Conservation (phyloP, 148 eudicot species). For the Amaranthus hypochondriacus region DNA sequence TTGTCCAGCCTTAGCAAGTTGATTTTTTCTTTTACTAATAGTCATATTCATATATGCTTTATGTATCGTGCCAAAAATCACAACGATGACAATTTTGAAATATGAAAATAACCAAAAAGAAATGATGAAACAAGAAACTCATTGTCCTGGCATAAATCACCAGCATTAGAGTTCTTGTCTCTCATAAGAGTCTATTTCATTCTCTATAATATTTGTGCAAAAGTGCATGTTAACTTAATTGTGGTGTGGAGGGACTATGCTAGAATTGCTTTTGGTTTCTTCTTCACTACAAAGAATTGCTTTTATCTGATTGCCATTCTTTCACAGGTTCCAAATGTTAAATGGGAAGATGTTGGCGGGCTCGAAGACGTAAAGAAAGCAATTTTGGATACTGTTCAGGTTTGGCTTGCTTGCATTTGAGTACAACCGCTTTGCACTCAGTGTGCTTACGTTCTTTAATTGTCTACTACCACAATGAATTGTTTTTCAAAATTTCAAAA, state of each 20-base stretch:
- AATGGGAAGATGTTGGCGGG: slow-evolving; percentile 99
- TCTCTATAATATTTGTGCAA: too few relatives aligned
- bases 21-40: too few relatives aligned
- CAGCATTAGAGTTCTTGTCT: too few relatives aligned
- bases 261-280: not conserved
- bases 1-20: too few relatives aligned
- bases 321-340: slow-evolving; percentile 78
- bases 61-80: too few relatives aligned
- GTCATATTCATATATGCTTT: too few relatives aligned
- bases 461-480: not conserved
- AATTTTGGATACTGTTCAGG: slow-evolving; percentile 97
- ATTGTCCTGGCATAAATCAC: too few relatives aligned
- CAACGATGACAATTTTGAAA: too few relatives aligned
- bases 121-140: too few relatives aligned
- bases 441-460: not conserved
- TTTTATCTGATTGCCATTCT: slow-evolving; percentile 15
- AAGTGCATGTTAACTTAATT: too few relatives aligned
- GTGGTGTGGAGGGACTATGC: not conserved
- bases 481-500: not conserved
- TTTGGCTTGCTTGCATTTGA: slow-evolving; percentile 25
- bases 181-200: too few relatives aligned
- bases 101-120: too few relatives aligned
- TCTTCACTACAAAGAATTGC: not conserved
- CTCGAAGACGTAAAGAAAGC: slow-evolving; percentile 98
- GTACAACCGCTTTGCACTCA: not conserved